Evolutionary conservation across 2,329 filamentous ascomycete genomes (phyloP), one percentile per base, ranked within the genome.

Genomic region (Clonostachys sp.): DNA sequence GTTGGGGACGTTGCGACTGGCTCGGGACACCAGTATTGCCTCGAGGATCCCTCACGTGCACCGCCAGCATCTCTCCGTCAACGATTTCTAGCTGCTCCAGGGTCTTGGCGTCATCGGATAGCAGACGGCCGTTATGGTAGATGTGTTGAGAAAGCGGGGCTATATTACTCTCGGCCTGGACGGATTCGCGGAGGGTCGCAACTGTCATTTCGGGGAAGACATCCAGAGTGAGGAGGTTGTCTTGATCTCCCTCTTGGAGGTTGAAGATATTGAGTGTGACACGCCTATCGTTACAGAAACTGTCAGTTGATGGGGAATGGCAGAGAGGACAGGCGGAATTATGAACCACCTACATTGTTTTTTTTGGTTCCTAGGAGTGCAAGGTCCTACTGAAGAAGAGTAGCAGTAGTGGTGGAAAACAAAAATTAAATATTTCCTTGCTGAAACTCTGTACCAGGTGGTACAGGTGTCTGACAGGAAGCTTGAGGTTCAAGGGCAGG

Each of bases 41-140:
- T 54, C 71, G 71, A 69, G 76, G 78, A 55, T 82, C 77, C 51
- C 81, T 69, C 50, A 96, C 86, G 62, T 95, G 87, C 56, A 97
- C 80, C 33, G 88, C 90, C 54, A 99, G 74, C 88, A 99, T 91
- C 61, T 96, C 94, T 47, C 90, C 90, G 68, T 97, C 89, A 44
- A 76, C 81, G 57, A 99, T 87, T 40, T 86, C 80, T 34, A 91
- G 79, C 58, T 92, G 79, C 55, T 91, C 82, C 61, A 99, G 80
- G 4, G 91, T 96, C 65, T 91, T 87, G 49, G 78, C 69, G 58
- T 91, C 86, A 67, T 91, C 85, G 55, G 74, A 78, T 47, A 99
- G 82, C 40, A 91, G 80, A 54, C 83, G 81, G 54, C 92, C 94
- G 65, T 96, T 95, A 71, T 92, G 87, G 70, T 94, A 95, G 62